Base-by-base conservation (phyloP, 2,329 filamentous ascomycete genomes). In the Aspergillus versicolor region DNA sequence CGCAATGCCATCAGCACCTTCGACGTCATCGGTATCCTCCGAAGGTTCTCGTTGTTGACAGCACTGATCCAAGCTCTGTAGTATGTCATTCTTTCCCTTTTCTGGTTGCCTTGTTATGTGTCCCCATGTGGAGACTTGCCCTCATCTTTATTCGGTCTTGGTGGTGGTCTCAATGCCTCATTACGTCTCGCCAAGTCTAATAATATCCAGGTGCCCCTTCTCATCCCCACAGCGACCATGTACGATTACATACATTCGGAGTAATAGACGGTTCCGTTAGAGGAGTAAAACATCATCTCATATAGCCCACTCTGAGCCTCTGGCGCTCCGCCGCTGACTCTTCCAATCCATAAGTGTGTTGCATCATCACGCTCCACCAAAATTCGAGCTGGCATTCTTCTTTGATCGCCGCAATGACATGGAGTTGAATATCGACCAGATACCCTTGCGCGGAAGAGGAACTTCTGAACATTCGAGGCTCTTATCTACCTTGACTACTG, bases 21-120 rank as follows among this genome's bases (percentile, higher is more conserved):
- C 61, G 57, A 65, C 61, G 64, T 63, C 65, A 68, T 69, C 52
- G 56, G 55, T 59, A 32, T 49, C 45, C 46, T 58, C 54, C 57
- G 43, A 57, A 46, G 22, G n/a, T 52, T 41, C 43, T 46, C 51
- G 43, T 37, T 40, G 32, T 45, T 52, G 49, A 52, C 49, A 52
- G 44, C 19, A 19, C 17, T 47, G 34, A 15, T 37, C 34, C 34
- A 15, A n/a, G 34, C 34, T 37, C 43, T 42, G 22, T 2, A 27
- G 30, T 44, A 45, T 32, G 41, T 57, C 40, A 53, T 53, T 49
- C 19, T 32, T 50, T 56, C 11, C 47, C 32, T 27, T 53, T 45
- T 24, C 41, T 48, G 27, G 44, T 41, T 42, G 32, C 40, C 27
- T 47, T 51, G 34, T 11, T 42, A 15, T 40, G 15, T 42, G 32